These are phyloP conservation scores for Pichia cabralensis DNA, from an alignment of 805 yeast species.

Conservation along the genomic window DNA sequence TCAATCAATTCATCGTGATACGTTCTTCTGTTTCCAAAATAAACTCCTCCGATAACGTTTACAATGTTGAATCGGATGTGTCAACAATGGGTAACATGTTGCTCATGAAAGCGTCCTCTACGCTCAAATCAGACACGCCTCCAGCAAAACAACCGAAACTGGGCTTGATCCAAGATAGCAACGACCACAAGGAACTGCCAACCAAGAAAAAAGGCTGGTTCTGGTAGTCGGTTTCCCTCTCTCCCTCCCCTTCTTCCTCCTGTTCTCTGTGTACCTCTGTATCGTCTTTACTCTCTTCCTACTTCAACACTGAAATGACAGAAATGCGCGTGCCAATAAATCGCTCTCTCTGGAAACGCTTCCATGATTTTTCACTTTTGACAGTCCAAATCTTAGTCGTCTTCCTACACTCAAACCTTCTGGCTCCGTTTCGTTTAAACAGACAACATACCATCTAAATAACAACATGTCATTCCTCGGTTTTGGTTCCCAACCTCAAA, in stretches of 20 bases:
- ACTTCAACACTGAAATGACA: too few species aligned
- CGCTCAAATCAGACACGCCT: conserved; percentile 1
- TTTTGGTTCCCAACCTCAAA: conserved; percentile 60
- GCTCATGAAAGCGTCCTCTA: conserved; percentile 49
- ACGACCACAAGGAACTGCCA: too few species aligned
- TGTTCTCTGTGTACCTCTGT: too few species aligned
- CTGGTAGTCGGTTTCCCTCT: conserved; percentile 4
- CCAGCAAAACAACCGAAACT: too few species aligned
- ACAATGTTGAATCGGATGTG: conserved; percentile 41
- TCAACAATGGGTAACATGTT: conserved; percentile 42
- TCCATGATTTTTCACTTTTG: too few species aligned
- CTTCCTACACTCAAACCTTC: too few species aligned
- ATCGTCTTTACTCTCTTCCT: too few species aligned
- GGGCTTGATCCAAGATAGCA: too few species aligned
- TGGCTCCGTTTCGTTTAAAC: too few species aligned
- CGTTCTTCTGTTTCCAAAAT: conserved; percentile 33
- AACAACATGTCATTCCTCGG: conserved; percentile 58
- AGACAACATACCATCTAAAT: background rate
- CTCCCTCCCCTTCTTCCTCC: background rate
- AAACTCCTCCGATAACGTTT: conserved; percentile 24
- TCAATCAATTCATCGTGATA: conserved; percentile 66
- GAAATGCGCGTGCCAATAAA: too few species aligned
- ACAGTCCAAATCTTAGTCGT: too few species aligned
- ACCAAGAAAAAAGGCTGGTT: conserved; percentile 4
- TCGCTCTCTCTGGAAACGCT: too few species aligned